Percentiles rank a stretch among this genome's conserved stretches.
Conservation (phyloP, 768 basidiomycete species). For the Xerocomus spinulosus region DNA sequence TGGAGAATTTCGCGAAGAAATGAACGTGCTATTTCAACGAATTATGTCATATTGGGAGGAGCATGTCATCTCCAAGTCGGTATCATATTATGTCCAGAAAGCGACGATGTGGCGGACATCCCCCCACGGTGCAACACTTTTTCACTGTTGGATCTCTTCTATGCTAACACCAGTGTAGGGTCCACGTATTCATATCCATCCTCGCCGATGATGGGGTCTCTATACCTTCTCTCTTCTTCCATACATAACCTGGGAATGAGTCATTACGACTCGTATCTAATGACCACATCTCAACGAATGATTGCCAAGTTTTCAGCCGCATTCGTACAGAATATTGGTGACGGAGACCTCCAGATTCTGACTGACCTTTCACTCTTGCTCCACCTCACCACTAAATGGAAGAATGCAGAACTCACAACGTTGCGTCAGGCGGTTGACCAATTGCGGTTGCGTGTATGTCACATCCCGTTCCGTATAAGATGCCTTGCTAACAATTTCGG, state of each 20-base stretch:
- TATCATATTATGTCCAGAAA: slow-evolving; percentile 18
- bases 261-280: slow-evolving; percentile 33
- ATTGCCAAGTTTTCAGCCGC: slow-evolving; percentile 34
- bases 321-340: slow-evolving; percentile 31
- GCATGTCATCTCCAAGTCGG: slow-evolving; percentile 31
- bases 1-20: slow-evolving; percentile 48
- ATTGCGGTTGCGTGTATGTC: slow-evolving; percentile 27
- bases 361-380: slow-evolving; percentile 49
- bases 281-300: slow-evolving; percentile 35
- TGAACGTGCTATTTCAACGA: slow-evolving; percentile 39
- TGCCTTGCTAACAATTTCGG: background rate
- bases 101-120: slow-evolving; percentile 1
- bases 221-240: slow-evolving; percentile 50
- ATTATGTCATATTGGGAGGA: slow-evolving; percentile 54
- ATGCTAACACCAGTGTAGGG: slow-evolving; percentile 17
- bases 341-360: slow-evolving; percentile 31
- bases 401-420: slow-evolving; percentile 6
- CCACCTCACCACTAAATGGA: slow-evolving; percentile 36
- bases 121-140: slow-evolving; percentile 9
- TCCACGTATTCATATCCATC: slow-evolving; percentile 41
- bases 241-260: slow-evolving; percentile 54
- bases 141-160: slow-evolving; percentile 2
- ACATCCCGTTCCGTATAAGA: background rate
- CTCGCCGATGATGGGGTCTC: slow-evolving; percentile 46
- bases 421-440: slow-evolving; percentile 30